Base-by-base conservation (phyloP, 2,329 filamentous ascomycete species). In the Aspergillus thermomutatus region DNA sequence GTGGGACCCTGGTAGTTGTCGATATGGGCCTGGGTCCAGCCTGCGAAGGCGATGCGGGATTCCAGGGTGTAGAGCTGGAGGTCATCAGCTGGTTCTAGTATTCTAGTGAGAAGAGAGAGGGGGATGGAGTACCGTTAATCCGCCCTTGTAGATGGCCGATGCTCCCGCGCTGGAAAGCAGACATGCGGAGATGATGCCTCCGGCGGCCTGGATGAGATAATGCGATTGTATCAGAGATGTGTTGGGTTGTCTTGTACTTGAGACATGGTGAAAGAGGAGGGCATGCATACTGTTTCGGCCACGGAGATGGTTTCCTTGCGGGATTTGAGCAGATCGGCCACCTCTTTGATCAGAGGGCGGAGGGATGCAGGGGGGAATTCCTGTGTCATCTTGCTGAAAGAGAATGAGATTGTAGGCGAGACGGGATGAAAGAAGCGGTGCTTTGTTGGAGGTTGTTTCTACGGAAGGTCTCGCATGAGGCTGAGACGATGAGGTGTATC, bases 81-180 rank as follows among this genome's bases (percentile, higher is more conserved):
- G n/a, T n/a, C n/a, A n/a, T n/a, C n/a, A n/a, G n/a, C n/a, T n/a
- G n/a, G n/a, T n/a, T n/a, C n/a, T n/a, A n/a, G n/a, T n/a, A n/a
- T n/a, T n/a, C n/a, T n/a, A n/a, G n/a, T n/a, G n/a, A 43, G 14
- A 21, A 50, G 17, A 62, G 61, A 46, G 27, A 21, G 3, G 1
- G 40, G 19, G 46, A 17, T 19, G 49, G 9, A 31, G 10, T 62
- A 78, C 76, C 0, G 84, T 87, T 34, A 87, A 71, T n/a, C 85
- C 85, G 54, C 85, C 85, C 61, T 80, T 79, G 76, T 85, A 88
- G 68, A 84, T 78, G 14, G 71, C 69, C 5, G 79, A 83, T 19
- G 85, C 84, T 40, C 85, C 85, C 0, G 85, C 82, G 17, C 76
- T 79, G 54, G 82, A 80, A 56, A 88, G 80, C 21, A 88, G 73